Conservation (phyloP, 75 land plant genomes). For the Adiantum capillusveneris region DNA sequence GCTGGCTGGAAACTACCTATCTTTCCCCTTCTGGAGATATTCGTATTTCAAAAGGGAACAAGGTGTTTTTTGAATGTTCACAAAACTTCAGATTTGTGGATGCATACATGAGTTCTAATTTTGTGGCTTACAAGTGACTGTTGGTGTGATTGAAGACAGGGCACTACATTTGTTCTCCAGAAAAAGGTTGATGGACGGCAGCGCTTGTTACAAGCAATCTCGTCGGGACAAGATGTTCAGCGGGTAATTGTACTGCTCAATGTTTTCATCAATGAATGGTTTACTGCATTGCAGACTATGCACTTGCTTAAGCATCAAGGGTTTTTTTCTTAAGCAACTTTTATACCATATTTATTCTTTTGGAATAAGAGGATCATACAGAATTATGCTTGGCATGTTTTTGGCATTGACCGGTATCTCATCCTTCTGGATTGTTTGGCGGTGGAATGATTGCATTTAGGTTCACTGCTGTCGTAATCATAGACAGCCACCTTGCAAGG, state of each 20-base stretch:
- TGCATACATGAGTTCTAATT: background rate
- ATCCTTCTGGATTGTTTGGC: no score
- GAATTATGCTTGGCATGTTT: no score
- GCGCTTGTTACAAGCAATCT: constrained; percentile 59
- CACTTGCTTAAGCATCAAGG: no score
- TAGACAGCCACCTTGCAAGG: no score
- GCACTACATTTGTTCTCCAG: constrained; percentile 96
- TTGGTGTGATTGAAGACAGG: constrained; percentile 30
- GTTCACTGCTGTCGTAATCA: no score
- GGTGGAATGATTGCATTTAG: no score
- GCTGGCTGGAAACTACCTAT: constrained; percentile 96
- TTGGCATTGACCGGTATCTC: no score
- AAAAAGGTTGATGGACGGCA: constrained; percentile 76
- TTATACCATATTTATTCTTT: no score
- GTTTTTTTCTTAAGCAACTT: no score
- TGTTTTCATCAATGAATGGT: no score
- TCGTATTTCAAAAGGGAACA: constrained; percentile 90
- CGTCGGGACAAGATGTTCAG: constrained; percentile 39
- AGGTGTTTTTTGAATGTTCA: constrained; percentile 37
- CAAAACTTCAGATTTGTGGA: constrained; percentile 4
- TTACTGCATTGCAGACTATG: no score
- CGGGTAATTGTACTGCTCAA: constrained; percentile 30
- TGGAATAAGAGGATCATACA: no score
- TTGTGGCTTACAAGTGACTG: background rate
- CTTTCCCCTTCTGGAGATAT: constrained; percentile 69